A percentile compares a stretch with the other conserved stretches of the same genome.
Conservation (phyloP, 2,329 filamentous ascomycete genomes). For the Xylariomycetidae sp. region DNA sequence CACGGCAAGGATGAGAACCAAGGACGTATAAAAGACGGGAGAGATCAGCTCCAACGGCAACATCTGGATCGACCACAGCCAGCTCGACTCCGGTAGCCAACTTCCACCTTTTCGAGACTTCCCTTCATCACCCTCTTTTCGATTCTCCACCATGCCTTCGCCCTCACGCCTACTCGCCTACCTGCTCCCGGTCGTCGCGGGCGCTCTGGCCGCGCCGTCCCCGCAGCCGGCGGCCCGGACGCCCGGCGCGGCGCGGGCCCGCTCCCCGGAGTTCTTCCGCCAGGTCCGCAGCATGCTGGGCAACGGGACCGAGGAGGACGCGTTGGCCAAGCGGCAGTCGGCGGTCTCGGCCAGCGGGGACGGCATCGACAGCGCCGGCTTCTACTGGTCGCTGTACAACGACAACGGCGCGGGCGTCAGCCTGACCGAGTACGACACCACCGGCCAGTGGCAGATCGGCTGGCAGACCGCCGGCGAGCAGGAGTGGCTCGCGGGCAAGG, state of each 20-base stretch:
- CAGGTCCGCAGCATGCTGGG: neutral
- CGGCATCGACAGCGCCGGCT: neutral
- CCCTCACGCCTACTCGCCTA: too few species aligned
- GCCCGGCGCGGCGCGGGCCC: neutral
- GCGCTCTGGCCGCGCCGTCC: too few species aligned
- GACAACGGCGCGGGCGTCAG: conserved; percentile 1
- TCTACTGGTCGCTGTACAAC: conserved; percentile 3
- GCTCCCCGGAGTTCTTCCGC: neutral
- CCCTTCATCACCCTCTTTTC: too few species aligned
- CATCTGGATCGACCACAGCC: too few species aligned
- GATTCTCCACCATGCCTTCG: too few species aligned
- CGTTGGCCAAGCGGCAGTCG: neutral
- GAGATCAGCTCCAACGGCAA: too few species aligned
- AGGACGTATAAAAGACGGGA: too few species aligned
- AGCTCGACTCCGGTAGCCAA: too few species aligned
- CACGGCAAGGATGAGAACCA: too few species aligned
- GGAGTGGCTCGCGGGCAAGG: conserved; percentile 2
- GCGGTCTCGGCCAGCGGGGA: neutral
- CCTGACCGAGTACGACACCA: conserved; percentile 1
- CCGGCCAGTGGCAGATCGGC: neutral
- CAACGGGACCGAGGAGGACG: neutral
- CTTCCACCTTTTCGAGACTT: too few species aligned
- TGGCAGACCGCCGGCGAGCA: neutral
- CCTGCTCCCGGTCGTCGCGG: too few species aligned
- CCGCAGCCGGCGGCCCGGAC: too few species aligned